These are phyloP conservation scores for Saccharomycopsis hybrid DNA, from an alignment of 1,139 yeast species.

Conservation along the genomic window DNA sequence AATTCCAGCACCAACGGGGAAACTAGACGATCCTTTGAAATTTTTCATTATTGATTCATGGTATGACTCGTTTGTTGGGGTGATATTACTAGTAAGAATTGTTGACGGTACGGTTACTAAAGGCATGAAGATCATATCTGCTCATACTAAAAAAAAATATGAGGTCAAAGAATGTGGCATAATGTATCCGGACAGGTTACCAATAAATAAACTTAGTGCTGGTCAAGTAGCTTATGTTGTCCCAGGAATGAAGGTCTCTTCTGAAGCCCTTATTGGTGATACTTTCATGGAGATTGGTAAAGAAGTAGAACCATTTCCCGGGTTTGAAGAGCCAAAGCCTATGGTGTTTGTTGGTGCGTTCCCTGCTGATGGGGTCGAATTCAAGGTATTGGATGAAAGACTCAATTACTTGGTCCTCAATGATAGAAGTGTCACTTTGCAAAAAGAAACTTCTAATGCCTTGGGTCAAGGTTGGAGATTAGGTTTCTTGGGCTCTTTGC, in stretches of 20 bases:
- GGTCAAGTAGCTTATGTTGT: conserved; percentile 95
- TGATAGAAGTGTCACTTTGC: conserved; percentile 85
- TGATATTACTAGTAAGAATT: conserved; percentile 76
- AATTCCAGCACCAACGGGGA: conserved; percentile 70
- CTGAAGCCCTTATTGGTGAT: conserved; percentile 89
- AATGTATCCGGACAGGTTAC: conserved; percentile 82
- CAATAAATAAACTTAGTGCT: conserved; percentile 58
- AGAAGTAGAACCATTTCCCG: conserved; percentile 74
- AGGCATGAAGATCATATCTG: conserved; percentile 72
- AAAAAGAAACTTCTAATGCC: conserved; percentile 89
- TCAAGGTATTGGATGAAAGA: conserved; percentile 83
- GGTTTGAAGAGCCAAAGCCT: conserved; percentile 94
- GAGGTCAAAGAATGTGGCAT: conserved; percentile 92
- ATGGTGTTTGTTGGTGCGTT: conserved; percentile 99
- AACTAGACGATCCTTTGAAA: conserved; percentile 49
- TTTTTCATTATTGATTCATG: conserved; percentile 90
- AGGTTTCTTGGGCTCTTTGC: conserved; percentile 90
- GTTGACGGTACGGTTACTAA: conserved; percentile 74
- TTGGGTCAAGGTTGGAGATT: conserved; percentile 97
- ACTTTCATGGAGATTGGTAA: conserved; percentile 71
- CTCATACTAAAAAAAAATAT: conserved; percentile 67
- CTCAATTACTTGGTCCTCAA: conserved; percentile 82
- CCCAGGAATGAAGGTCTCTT: conserved; percentile 86
- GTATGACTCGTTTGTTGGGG: conserved; percentile 93
- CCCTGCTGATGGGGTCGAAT: conserved; percentile 92